Base-by-base conservation (phyloP, 177 flowering plant genomes). In the Vitis hybrid region DNA sequence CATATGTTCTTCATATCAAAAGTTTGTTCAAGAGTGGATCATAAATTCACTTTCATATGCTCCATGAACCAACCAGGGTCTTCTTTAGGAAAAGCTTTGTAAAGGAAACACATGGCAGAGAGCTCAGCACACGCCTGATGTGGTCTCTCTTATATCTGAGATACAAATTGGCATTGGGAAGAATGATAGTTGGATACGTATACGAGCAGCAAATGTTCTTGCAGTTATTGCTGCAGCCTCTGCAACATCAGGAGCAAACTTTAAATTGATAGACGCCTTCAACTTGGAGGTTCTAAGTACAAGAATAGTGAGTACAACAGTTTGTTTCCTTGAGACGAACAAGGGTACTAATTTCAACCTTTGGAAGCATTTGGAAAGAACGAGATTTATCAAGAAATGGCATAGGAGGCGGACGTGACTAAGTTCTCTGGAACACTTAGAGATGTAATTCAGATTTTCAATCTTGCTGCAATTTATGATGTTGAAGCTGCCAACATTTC, bases 11-110 rank as follows among this genome's bases (percentile, higher is more conserved):
- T 78, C 92, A 69, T 94, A 86, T 84, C 97, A 94, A 75, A 83
- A 70, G 68, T 71, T 87, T 81, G 90, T 96, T 53, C 83, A 89
- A 31, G 97, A 96, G 64, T 96, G 99, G 99, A 85, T 96, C 21
- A 19, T 19, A 19, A 19, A 19, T 19, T 19, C 21, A 19, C 21
- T 19, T 19, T 19, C 21, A 19, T 77, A 88, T 85, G 98, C 99
- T 75, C 99, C 98, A 2, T 96, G 99, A 85, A 90, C 98, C 58
- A 88, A 82, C 73, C 99, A 96, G 86, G 99, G 98, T 61, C 91
- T 96, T 78, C 86, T 96, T 76, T 98, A 96, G 98, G 98, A 95
- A 57, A 90, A 89, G 78, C 88, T 95, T 70, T 93, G 98, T 69
- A 91, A 93, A 82, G 89, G 87, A 77, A 89, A 87, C 70, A 81